Evolutionary conservation across 805 yeast genomes (phyloP).

Genomic region (Candida montana): DNA sequence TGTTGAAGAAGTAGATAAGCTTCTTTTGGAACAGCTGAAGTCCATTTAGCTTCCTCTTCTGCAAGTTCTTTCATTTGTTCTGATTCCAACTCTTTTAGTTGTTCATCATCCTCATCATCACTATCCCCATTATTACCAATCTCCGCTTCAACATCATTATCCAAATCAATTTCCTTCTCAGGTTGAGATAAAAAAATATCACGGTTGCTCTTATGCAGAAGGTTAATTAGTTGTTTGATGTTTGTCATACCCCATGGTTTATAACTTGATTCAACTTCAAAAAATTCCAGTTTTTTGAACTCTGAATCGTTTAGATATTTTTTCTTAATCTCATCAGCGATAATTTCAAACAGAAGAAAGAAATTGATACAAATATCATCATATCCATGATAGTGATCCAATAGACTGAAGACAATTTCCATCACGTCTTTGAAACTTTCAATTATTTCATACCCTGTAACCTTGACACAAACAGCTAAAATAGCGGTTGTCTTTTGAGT

Average conservation of each 20-base stretch:
- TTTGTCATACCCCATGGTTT: conserved; percentile 40
- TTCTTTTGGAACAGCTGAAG: conserved; percentile 56
- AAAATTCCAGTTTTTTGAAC: conserved; percentile 9
- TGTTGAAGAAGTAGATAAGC: conserved; percentile 55
- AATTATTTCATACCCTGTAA: conserved; percentile 65
- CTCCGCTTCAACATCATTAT: conserved; percentile 36
- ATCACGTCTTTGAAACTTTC: conserved; percentile 68
- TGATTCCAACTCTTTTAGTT: conserved; percentile 17
- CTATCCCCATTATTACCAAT: conserved; percentile 27
- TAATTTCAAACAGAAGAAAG: conserved; percentile 61
- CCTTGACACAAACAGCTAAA: conserved; percentile 58
- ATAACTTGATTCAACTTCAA: conserved; percentile 23
- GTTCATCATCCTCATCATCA: conserved; percentile 29
- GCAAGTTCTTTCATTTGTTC: conserved; percentile 18
- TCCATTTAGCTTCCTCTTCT: conserved; percentile 47
- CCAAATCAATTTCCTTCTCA: conserved; percentile 25
- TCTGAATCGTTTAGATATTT: conserved; percentile 28
- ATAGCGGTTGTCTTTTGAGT: conserved; percentile 73
- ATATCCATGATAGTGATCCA: conserved; percentile 86
- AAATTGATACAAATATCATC: conserved; percentile 64
- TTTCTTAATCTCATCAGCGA: conserved; percentile 43
- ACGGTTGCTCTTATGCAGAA: conserved; percentile 34
- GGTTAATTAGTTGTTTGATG: conserved; percentile 37
- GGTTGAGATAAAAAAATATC: conserved; percentile 27
- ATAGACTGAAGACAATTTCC: conserved; percentile 63